Evolutionary conservation across 2,329 filamentous ascomycete species (phyloP).

Genomic region (Elsinoe australis): DNA sequence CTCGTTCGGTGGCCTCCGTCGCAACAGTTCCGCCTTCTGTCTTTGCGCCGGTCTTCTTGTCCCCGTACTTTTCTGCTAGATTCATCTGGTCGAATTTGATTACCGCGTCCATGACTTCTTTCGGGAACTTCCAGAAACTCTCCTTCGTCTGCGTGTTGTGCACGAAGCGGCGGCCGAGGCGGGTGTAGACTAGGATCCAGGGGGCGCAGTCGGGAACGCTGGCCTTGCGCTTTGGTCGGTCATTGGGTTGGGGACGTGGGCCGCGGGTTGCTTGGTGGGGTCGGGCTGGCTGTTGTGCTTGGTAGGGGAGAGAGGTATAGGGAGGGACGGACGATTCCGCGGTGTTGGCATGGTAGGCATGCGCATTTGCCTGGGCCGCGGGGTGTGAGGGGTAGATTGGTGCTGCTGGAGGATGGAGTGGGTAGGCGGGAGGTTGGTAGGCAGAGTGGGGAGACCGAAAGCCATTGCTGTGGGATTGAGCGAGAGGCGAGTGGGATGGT

Average conservation of each 20-base stretch:
- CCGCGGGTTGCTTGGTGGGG: constrained; percentile 33
- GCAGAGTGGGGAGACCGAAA: too few relatives aligned
- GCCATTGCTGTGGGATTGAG: background rate
- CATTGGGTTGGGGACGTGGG: constrained; percentile 59
- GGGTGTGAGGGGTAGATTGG: too few relatives aligned
- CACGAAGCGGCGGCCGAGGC: constrained; percentile 78
- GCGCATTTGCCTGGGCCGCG: too few relatives aligned
- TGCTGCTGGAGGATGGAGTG: too few relatives aligned
- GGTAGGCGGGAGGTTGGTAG: too few relatives aligned
- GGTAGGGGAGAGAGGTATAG: too few relatives aligned
- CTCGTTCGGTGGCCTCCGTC: background rate
- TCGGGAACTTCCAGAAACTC: constrained; percentile 92
- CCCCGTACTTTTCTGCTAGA: constrained; percentile 53
- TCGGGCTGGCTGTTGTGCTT: background rate
- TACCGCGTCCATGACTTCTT: constrained; percentile 70
- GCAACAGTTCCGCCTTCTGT: constrained; percentile 21
- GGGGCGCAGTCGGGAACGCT: constrained; percentile 72
- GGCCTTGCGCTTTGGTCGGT: constrained; percentile 73
- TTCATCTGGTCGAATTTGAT: constrained; percentile 63
- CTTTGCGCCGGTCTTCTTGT: constrained; percentile 27
- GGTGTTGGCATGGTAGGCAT: too few relatives aligned
- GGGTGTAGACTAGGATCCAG: constrained; percentile 91
- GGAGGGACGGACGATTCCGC: too few relatives aligned
- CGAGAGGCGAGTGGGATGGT: background rate
- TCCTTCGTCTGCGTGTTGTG: constrained; percentile 79